A percentile compares a stretch with the other conserved stretches of the same genome.
phyloP scores from a whole-genome alignment of 2,329 filamentous ascomycete genomes.

The Zymoseptoria passerinii region DNA sequence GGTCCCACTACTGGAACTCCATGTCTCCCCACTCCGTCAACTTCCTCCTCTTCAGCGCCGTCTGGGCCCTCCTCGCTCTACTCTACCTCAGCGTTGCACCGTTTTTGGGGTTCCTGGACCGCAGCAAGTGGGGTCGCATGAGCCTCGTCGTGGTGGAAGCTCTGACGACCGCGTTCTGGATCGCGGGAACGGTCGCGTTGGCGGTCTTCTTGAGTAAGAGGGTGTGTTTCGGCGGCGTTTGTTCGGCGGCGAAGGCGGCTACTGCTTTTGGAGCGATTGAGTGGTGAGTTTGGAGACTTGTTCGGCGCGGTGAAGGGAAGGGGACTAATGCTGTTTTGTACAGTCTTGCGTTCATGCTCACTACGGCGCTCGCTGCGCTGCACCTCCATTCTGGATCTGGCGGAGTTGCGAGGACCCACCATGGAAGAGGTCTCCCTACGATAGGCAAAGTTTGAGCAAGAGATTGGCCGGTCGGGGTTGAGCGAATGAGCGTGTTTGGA shows the following conservation, averaged over 20 bases:
- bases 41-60: slow-evolving; percentile 70
- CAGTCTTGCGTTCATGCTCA: slow-evolving; percentile 46
- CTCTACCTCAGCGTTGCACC: slow-evolving; percentile 63
- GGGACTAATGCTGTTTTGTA: not conserved
- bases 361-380: slow-evolving; percentile 42
- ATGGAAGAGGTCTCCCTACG: not conserved
- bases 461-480: not conserved
- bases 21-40: slow-evolving; percentile 51
- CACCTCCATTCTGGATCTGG: slow-evolving; percentile 30
- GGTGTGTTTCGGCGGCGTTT: slow-evolving; percentile 48
- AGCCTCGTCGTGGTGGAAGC: slow-evolving; percentile 56
- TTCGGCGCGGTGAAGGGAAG: not conserved
- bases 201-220: slow-evolving; percentile 56
- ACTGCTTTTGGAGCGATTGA: slow-evolving; percentile 59
- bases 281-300: slow-evolving; percentile 36
- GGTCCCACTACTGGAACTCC: slow-evolving; percentile 45
- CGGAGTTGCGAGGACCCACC: not conserved
- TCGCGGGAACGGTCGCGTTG: slow-evolving; percentile 72
- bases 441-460: not conserved
- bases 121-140: not conserved
- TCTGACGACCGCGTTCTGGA: slow-evolving; percentile 81
- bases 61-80: slow-evolving; percentile 67
- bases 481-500: not conserved
- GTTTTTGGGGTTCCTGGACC: not conserved
- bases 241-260: slow-evolving; percentile 54